phyloP scores from a whole-genome alignment of 371 early-diverging fungal genomes.

The Rhizopus stolonifer region DNA sequence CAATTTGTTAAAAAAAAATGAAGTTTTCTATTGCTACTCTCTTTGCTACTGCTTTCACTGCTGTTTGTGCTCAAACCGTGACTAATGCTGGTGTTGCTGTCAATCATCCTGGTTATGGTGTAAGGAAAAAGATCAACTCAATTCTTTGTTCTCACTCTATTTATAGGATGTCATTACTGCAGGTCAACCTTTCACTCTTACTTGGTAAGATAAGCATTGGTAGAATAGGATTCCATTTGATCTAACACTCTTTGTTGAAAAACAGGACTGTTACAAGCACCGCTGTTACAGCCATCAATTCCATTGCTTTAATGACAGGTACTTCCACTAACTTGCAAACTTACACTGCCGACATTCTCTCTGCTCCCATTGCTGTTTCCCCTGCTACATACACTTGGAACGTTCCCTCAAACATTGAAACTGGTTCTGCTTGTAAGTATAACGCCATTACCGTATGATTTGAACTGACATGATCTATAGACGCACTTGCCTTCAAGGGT shows the following conservation, averaged over 20 bases:
- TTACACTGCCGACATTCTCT: constrained; percentile 21
- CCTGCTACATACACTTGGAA: constrained; percentile 30
- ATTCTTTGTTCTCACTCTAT: neutral
- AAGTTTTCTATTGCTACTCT: constrained; percentile 10
- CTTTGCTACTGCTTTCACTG: constrained; percentile 13
- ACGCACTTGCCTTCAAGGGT: constrained; percentile 32
- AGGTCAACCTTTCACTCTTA: constrained; percentile 25
- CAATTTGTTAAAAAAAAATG: constrained; percentile 2
- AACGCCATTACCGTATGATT: neutral
- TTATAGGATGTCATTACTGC: constrained; percentile 35
- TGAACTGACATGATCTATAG: constrained; percentile 14
- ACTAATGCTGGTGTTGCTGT: constrained; percentile 29
- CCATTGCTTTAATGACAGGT: constrained; percentile 34
- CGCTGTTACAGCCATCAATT: constrained; percentile 19
- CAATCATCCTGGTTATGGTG: constrained; percentile 29
- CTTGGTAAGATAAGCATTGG: constrained; percentile 25
- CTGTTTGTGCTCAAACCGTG: constrained; percentile 12
- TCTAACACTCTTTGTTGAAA: too few species aligned
- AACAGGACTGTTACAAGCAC: constrained; percentile 25
- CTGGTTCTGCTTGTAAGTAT: constrained; percentile 27
- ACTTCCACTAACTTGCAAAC: constrained; percentile 25
- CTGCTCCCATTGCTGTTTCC: constrained; percentile 24
- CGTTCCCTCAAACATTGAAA: constrained; percentile 24
- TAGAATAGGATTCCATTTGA: too few species aligned
- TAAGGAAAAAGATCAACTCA: constrained; percentile 15